Evolutionary conservation across 495 filamentous ascomycete genomes (phyloP).

Genomic region (Trichodelitschia bisporula): DNA sequence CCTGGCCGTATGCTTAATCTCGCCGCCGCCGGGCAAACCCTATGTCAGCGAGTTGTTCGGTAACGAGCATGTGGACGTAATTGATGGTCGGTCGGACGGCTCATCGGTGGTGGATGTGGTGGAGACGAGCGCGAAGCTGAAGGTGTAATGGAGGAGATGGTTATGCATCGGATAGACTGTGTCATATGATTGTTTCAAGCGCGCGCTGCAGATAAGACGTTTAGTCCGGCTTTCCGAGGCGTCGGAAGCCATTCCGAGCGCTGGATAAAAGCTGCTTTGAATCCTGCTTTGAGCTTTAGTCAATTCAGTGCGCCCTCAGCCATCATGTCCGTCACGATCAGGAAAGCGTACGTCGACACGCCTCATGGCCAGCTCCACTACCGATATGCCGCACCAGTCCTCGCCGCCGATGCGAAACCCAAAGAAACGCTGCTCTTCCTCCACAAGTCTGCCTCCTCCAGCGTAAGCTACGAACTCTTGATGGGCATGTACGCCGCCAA

Average conservation of each 20-base stretch:
- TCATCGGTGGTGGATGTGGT: too few relatives aligned
- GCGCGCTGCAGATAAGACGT: too few relatives aligned
- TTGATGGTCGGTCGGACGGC: neutral
- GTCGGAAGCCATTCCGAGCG: too few relatives aligned
- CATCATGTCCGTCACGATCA: too few relatives aligned
- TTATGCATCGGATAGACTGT: too few relatives aligned
- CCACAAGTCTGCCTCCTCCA: slow-evolving; percentile 2
- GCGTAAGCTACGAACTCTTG: slow-evolving; percentile 1
- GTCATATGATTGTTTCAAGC: too few relatives aligned
- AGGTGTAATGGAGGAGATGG: too few relatives aligned
- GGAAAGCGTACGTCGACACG: neutral
- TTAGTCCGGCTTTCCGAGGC: too few relatives aligned
- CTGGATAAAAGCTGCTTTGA: too few relatives aligned
- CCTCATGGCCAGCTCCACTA: neutral
- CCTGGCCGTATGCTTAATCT: neutral
- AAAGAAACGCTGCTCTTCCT: neutral
- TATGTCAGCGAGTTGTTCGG: neutral
- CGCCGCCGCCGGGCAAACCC: neutral
- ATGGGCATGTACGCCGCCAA: neutral
- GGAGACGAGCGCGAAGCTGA: too few relatives aligned
- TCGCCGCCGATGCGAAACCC: neutral
- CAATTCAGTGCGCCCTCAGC: too few relatives aligned
- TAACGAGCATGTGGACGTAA: neutral
- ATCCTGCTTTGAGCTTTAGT: too few relatives aligned
- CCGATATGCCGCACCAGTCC: neutral